Evolutionary conservation across 768 basidiomycete species (phyloP), one percentile per base, ranked within the genome.

Genomic region (Tubosaeta sp.): DNA sequence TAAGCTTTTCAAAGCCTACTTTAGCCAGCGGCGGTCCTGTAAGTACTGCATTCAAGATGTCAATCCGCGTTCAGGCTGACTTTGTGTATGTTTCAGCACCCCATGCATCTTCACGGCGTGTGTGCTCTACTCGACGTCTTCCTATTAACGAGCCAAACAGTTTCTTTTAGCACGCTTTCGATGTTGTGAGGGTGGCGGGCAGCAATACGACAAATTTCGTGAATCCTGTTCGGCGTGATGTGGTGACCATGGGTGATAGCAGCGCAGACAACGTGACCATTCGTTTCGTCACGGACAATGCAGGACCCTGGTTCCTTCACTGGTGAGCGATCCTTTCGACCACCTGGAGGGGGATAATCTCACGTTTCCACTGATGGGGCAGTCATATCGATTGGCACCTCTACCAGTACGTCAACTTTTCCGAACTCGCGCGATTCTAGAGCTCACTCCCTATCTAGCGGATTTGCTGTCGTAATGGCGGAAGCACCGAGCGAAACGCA

Each of bases 221-320:
- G 12, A 70, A 72, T 40, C 71, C 71, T 2, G 56, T 67, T n/a
- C 49, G 51, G 39, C 62, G 71, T 18, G 70, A 72, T 41, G 58
- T 58, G 7, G 61, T 62, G 9, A 52, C 50, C 8, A 39, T 59
- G 2, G 61, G 61, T n/a, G 32, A 35, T 6, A 46, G 48, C 3
- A 54, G 73, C 64, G 49, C 48, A 2, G 62, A 76, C 68, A 62
- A 76, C 61, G 77, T 79, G 19, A 76, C 76, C 3, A 69, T 86
- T 43, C 75, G 82, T 44, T 84, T 82, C 65, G 61, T 65, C 18
- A 82, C 82, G 2, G 78, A 85, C 57, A 86, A 86, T 64, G 74
- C 83, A 3, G 84, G 83, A 10, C 76, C 77, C 8, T 82, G 80
- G 76, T 68, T 75, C 59, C 57, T 75, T 35, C 75, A 75, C 54